Conservation (phyloP, 2,329 filamentous ascomycete species). For the Fragosphaeria purpurea region DNA sequence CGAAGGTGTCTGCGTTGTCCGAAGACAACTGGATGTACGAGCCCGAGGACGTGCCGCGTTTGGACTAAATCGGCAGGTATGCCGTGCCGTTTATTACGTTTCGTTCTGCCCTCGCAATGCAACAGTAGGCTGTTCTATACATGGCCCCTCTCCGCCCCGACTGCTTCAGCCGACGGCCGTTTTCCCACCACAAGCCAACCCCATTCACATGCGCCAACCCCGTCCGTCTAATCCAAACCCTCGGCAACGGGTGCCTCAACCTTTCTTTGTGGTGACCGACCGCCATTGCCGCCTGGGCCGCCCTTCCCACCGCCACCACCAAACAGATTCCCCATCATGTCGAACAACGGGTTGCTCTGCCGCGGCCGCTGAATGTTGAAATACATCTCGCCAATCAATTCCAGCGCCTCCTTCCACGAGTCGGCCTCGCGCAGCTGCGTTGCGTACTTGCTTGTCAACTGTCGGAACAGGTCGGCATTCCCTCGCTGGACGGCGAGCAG, state of each 20-base stretch:
- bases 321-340: conserved; percentile 97
- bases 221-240: conserved; percentile 41
- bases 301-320: conserved; percentile 50
- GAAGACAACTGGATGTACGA: conserved; percentile 93
- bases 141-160: no score
- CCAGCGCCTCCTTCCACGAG: conserved; percentile 71
- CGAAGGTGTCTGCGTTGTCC: conserved; percentile 62
- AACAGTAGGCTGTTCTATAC: no score
- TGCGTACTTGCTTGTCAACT: conserved; percentile 73
- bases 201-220: not conserved
- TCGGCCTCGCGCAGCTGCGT: conserved; percentile 65
- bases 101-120: not conserved
- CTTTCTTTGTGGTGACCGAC: conserved; percentile 27
- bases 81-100: not conserved
- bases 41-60: conserved; percentile 44
- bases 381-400: conserved; percentile 91
- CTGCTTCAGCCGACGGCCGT: no score
- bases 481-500: conserved; percentile 76
- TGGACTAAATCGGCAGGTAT: conserved; percentile 17
- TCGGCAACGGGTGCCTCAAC: conserved; percentile 44
- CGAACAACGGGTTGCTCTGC: conserved; percentile 85
- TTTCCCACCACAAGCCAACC: no score
- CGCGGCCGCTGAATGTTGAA: conserved; percentile 83
- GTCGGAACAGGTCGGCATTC: conserved; percentile 65
- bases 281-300: conserved; percentile 37